Evolutionary conservation across 2,329 filamentous ascomycete species (phyloP), one percentile per base, ranked within the genome.

Genomic region (Colletotrichum kahawae): DNA sequence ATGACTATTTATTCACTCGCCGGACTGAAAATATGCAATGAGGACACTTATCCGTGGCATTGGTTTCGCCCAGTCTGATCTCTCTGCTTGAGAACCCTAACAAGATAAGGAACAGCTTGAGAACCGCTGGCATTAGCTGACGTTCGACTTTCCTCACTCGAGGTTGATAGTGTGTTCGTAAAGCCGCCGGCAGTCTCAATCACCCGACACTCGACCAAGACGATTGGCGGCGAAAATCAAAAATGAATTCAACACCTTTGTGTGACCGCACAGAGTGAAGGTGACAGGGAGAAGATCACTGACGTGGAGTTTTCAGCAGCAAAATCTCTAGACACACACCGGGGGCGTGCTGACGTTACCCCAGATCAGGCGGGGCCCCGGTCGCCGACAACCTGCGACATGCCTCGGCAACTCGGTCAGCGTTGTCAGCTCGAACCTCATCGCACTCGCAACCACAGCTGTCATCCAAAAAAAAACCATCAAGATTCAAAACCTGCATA

Each of bases 361-460:
- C 73, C 73, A 68, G 63, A 67, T 38, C 43, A 75, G 34, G 73
- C 72, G 72, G 72, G 72, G 72, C 56, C 43, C 34, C 38, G 36
- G 57, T 64, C 34, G 34, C 60, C 54, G 43, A 66, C 67, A 33
- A 21, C 14, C 48, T 43, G 72, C 48, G 69, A 75, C 73, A n/a
- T 67, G 69, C 73, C 73, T 75, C 73, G 73, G 73, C 64, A 75
- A 72, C 73, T 75, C 56, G 69, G 73, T 62, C 72, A 36, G 38
- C 21, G 33, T 34, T 16, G 36, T 60, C 59, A 66, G 67, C 57
- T 51, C 29, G 38, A 16, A 34, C 64, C n/a, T 74, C 71, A 51
- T 65, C 63, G 63, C 43, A 72, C 36, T 75, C 73, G 57, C 69
- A 67, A 66, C n/a, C 43, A 57, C 43, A 75, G 56, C 70, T 27